Conservation (phyloP, 495 filamentous ascomycete species). For the Penicillium subrubescens region DNA sequence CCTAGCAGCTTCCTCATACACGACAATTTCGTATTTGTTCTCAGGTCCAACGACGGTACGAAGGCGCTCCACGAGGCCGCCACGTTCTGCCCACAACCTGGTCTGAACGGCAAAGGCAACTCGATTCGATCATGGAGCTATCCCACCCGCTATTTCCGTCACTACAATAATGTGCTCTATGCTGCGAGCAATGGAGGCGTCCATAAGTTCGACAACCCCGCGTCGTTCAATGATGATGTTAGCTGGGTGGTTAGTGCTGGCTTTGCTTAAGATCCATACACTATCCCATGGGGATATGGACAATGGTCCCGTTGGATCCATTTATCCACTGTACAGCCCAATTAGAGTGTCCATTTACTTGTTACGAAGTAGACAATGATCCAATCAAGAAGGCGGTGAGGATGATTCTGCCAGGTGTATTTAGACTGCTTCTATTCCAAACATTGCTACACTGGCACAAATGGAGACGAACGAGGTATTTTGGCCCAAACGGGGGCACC, state of each 20-base stretch:
- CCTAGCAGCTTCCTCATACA: slow-evolving; percentile 59
- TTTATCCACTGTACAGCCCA: too few species aligned
- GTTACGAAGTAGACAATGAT: too few species aligned
- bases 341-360: too few species aligned
- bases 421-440: too few species aligned
- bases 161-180: slow-evolving; percentile 50
- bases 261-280: not conserved
- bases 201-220: slow-evolving; percentile 48
- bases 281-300: too few species aligned
- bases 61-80: slow-evolving; percentile 57
- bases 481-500: too few species aligned
- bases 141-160: slow-evolving; percentile 57
- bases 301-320: too few species aligned
- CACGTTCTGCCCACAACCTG: slow-evolving; percentile 54
- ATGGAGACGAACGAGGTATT: too few species aligned
- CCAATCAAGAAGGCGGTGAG: too few species aligned
- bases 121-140: slow-evolving; percentile 57
- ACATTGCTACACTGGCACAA: too few species aligned
- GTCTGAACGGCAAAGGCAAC: slow-evolving; percentile 48
- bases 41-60: slow-evolving; percentile 50
- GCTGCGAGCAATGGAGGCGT: slow-evolving; percentile 55
- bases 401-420: too few species aligned
- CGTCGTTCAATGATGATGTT: slow-evolving; percentile 53
- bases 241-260: slow-evolving; percentile 43
- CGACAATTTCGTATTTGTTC: slow-evolving; percentile 46